Evolutionary conservation across 2,329 filamentous ascomycete species (phyloP).

Genomic region (Hortaea sp.): DNA sequence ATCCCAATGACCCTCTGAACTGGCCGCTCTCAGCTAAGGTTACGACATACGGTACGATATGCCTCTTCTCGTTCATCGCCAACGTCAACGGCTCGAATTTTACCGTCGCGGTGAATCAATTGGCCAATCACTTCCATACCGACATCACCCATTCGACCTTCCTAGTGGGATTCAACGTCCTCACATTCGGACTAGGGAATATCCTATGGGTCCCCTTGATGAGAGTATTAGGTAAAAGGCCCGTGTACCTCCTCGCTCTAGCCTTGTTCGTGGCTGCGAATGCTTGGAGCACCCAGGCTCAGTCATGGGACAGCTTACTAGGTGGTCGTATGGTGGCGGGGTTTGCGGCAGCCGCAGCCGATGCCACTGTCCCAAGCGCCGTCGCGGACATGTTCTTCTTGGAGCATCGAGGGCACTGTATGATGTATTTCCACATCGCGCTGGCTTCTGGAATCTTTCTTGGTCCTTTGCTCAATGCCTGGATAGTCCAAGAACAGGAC

Average conservation of each 20-base stretch:
- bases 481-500: constrained; percentile 14
- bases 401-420: constrained; percentile 26
- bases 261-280: constrained; percentile 25
- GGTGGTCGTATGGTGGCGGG: constrained; percentile 17
- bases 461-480: constrained; percentile 27
- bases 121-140: constrained; percentile 23
- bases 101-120: constrained; percentile 26
- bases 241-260: constrained; percentile 28
- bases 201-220: constrained; percentile 25
- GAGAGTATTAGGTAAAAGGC: constrained; percentile 27
- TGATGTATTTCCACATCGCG: constrained; percentile 31
- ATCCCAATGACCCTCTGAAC: constrained; percentile 16
- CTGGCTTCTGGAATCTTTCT: constrained; percentile 28
- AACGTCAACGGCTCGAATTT: constrained; percentile 31
- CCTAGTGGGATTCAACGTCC: constrained; percentile 19
- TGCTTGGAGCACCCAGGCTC: constrained; percentile 25
- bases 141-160: constrained; percentile 13
- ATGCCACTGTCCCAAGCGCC: constrained; percentile 27
- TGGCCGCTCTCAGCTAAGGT: constrained; percentile 10
- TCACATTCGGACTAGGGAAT: constrained; percentile 23
- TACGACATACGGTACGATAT: constrained; percentile 27
- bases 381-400: constrained; percentile 28
- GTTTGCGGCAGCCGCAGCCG: constrained; percentile 24
- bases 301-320: constrained; percentile 15
- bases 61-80: constrained; percentile 31